Conservation (phyloP, 2,329 filamentous ascomycete genomes). For the Dothideomycetes sp. region DNA sequence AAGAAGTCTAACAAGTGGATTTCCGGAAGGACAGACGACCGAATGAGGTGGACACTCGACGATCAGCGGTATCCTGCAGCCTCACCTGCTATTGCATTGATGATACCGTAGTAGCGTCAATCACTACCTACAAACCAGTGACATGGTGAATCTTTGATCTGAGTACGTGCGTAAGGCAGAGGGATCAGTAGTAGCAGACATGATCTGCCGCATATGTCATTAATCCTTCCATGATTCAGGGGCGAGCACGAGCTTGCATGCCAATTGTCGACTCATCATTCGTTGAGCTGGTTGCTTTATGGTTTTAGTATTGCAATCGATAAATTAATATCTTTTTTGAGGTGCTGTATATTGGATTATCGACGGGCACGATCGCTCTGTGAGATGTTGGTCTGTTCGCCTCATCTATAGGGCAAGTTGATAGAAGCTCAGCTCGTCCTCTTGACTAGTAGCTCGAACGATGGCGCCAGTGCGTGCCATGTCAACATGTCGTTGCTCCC, state of each 20-base stretch:
- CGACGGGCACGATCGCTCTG: background rate
- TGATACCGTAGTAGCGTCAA: conserved; percentile 5
- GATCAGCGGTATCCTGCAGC: conserved; percentile 9
- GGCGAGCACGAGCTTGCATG: background rate
- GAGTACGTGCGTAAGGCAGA: conserved; percentile 8
- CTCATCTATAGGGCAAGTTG: too few species aligned
- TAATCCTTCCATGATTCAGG: background rate
- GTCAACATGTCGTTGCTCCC: too few species aligned
- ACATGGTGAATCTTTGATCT: background rate
- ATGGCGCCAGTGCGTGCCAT: too few species aligned
- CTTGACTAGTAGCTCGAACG: too few species aligned
- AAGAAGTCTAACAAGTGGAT: too few species aligned
- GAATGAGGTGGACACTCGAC: too few species aligned
- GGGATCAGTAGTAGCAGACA: too few species aligned
- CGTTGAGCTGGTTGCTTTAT: too few species aligned
- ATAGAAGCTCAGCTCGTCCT: too few species aligned
- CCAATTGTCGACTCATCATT: too few species aligned
- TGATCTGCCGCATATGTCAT: too few species aligned
- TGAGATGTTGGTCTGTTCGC: conserved; percentile 9
- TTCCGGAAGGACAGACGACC: too few species aligned
- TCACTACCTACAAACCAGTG: background rate
- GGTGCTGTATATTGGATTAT: background rate
- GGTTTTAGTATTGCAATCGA: background rate
- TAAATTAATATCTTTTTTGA: background rate
- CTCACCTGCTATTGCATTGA: background rate